Percentiles rank a stretch among this genome's conserved stretches.
Evolutionary conservation across 1,284 basidiomycete species (phyloP).

Genomic region (Ceratobasidium sp.): DNA sequence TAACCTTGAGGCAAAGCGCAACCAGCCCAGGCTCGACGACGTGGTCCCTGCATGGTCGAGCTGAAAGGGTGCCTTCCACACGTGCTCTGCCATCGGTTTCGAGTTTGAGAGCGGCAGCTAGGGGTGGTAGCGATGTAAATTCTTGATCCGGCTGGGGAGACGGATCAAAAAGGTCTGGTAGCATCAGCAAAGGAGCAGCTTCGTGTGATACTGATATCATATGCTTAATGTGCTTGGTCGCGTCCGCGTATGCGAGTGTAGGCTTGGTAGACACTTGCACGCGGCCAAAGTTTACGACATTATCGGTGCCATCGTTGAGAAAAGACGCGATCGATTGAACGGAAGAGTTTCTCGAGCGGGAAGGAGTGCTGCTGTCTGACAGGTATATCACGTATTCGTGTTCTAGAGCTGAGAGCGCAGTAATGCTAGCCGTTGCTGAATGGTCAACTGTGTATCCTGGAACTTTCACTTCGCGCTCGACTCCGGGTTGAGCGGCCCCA

Average conservation of each 20-base stretch:
- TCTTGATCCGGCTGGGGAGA: neutral
- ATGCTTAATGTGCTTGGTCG: neutral
- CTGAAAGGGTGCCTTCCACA: neutral
- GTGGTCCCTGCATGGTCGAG: neutral
- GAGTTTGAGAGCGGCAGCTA: conserved; percentile 10
- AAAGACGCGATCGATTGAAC: conserved; percentile 6
- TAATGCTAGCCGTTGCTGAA: too few species aligned
- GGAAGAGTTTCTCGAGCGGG: neutral
- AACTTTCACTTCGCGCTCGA: neutral
- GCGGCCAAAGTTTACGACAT: neutral
- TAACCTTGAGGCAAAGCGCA: neutral
- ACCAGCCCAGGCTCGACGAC: neutral
- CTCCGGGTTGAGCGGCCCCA: neutral
- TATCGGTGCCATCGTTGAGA: neutral
- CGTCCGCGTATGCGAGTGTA: neutral
- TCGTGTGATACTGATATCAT: conserved; percentile 19
- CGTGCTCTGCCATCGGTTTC: neutral
- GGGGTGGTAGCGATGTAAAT: neutral
- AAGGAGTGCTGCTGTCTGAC: neutral
- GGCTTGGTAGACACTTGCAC: neutral
- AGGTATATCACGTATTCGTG: conserved; percentile 27
- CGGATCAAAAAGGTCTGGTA: conserved; percentile 26
- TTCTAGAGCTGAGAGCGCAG: neutral
- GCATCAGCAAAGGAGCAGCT: neutral
- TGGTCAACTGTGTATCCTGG: neutral